Percentiles rank a stretch among this genome's conserved stretches.
Conservation (phyloP, 345 rosid genomes). For the Atalantia buxifolia region DNA sequence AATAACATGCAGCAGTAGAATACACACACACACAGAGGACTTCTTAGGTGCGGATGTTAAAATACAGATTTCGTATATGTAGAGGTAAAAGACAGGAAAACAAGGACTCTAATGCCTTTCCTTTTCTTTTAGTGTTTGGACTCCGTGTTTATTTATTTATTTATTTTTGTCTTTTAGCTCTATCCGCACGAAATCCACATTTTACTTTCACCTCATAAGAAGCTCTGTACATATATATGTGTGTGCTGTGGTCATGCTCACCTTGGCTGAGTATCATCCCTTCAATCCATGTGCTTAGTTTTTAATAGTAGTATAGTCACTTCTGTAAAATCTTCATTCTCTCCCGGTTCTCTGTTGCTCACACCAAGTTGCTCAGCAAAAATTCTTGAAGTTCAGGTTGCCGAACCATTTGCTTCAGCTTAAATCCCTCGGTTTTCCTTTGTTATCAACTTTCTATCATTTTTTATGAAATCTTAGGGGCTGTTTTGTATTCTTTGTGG, state of each 20-base stretch:
- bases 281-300: neutral
- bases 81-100: no score
- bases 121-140: no score
- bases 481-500: no score
- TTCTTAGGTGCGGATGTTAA: no score
- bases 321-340: neutral
- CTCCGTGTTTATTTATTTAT: no score
- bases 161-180: no score
- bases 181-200: no score
- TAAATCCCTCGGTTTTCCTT: neutral
- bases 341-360: neutral
- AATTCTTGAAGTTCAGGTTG: neutral
- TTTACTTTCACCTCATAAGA: no score
- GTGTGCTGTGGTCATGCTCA: neutral
- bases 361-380: neutral
- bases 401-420: neutral
- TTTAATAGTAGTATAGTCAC: neutral
- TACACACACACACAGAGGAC: neutral
- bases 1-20: neutral
- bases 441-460: neutral
- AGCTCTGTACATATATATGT: neutral
- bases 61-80: no score
- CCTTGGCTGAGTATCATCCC: neutral
- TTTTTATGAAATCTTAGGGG: neutral
- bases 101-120: no score